phyloP scores from a whole-genome alignment of 768 basidiomycete species.

The Russula vinacea region DNA sequence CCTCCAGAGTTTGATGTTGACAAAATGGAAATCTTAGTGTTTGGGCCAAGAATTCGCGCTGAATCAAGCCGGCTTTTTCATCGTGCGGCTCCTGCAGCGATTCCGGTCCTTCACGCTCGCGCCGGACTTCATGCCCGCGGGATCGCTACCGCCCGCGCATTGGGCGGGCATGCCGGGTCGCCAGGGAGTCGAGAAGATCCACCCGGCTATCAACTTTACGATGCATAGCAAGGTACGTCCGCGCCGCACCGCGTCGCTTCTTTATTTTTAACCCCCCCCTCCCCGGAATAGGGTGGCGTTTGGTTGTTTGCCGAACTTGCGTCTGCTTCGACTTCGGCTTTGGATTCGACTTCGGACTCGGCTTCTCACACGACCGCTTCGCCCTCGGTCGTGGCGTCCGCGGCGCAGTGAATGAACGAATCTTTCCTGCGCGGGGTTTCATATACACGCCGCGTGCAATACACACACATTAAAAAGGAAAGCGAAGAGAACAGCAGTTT shows the following conservation, averaged over 20 bases:
- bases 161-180: slow-evolving; percentile 25
- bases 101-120: slow-evolving; percentile 37
- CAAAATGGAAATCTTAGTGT: too few species aligned
- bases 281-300: too few species aligned
- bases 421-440: background rate
- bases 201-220: slow-evolving; percentile 28
- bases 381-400: background rate
- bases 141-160: slow-evolving; percentile 31
- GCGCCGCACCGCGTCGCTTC: too few species aligned
- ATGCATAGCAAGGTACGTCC: slow-evolving; percentile 29
- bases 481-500: background rate
- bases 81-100: slow-evolving; percentile 52
- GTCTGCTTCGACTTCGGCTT: background rate
- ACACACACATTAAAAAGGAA: background rate
- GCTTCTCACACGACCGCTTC: background rate
- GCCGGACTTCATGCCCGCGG: slow-evolving; percentile 32
- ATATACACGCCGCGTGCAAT: background rate
- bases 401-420: background rate
- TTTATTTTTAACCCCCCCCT: too few species aligned
- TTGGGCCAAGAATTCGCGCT: slow-evolving; percentile 58
- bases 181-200: slow-evolving; percentile 30
- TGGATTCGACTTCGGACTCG: background rate
- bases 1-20: too few species aligned
- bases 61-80: slow-evolving; percentile 52
- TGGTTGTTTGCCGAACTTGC: slow-evolving; percentile 27